Evolutionary conservation across 176 grass and related monocot species (phyloP).

Genomic region (Rhynchospora breviuscula): DNA sequence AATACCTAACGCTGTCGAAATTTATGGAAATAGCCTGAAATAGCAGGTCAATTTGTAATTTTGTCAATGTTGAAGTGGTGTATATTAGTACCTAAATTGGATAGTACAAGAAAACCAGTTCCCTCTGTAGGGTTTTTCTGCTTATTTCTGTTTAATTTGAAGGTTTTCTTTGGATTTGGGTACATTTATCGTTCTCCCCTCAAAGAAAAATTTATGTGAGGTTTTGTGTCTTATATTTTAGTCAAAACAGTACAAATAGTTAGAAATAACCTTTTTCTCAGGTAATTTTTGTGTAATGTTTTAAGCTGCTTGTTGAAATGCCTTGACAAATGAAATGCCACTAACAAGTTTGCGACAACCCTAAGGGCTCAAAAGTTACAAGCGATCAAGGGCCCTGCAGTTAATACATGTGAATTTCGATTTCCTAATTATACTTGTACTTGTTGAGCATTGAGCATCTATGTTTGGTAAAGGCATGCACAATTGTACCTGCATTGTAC

Average conservation of each 20-base stretch:
- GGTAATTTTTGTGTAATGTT: neutral
- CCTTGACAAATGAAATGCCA: neutral
- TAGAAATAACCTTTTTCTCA: neutral
- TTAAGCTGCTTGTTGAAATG: slow-evolving; percentile 13
- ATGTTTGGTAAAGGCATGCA: slow-evolving; percentile 1
- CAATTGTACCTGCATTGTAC: neutral
- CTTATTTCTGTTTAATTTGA: neutral
- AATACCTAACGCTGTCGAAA: neutral
- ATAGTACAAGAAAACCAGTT: neutral
- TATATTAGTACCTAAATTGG: neutral
- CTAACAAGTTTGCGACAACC: neutral
- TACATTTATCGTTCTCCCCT: neutral
- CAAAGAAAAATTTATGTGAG: neutral
- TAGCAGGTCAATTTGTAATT: neutral
- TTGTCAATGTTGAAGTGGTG: neutral
- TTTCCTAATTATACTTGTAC: neutral
- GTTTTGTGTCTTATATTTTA: neutral
- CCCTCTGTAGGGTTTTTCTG: neutral
- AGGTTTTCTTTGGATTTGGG: neutral
- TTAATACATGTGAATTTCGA: neutral
- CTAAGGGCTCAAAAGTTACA: too few relatives aligned
- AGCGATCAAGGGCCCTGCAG: neutral
- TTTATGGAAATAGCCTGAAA: neutral
- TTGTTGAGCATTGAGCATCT: neutral
- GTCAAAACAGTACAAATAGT: neutral